Conservation (phyloP, 371 early-diverging fungal genomes). For the Mucor saturninus region DNA sequence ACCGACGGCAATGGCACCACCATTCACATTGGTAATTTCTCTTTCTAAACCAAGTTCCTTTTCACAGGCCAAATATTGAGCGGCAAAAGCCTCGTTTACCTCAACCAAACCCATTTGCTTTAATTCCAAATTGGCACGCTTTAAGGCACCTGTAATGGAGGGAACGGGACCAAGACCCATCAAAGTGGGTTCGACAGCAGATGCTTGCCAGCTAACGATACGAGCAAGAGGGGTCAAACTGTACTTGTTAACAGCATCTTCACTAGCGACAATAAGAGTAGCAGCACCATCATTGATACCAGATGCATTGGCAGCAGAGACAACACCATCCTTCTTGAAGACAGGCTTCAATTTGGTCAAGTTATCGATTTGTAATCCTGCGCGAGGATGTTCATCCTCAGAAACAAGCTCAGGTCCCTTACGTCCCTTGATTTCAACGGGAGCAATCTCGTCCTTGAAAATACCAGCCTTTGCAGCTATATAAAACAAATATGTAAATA, state of each 20-base stretch:
- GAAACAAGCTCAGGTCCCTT: conserved; percentile 69
- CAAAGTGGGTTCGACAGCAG: conserved; percentile 84
- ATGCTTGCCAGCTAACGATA: conserved; percentile 85
- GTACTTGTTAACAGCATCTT: conserved; percentile 83
- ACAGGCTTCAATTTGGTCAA: conserved; percentile 85
- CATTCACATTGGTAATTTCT: conserved; percentile 83
- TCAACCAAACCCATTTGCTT: conserved; percentile 92
- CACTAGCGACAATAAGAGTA: conserved; percentile 87
- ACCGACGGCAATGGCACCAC: conserved; percentile 97
- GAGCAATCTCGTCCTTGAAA: conserved; percentile 85
- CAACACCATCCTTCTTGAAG: conserved; percentile 91
- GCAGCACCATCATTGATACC: conserved; percentile 98
- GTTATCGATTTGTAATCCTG: conserved; percentile 78
- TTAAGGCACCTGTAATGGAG: conserved; percentile 88
- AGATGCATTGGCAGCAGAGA: conserved; percentile 95
- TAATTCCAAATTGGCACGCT: conserved; percentile 77
- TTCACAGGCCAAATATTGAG: conserved; percentile 90
- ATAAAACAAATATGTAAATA: background rate
- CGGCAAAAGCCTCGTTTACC: conserved; percentile 98
- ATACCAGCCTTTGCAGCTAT: conserved; percentile 62
- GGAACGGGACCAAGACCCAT: conserved; percentile 96
- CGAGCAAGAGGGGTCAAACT: conserved; percentile 84
- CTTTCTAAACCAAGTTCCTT: conserved; percentile 86
- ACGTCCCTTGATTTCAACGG: conserved; percentile 84
- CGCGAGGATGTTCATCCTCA: conserved; percentile 93